Evolutionary conservation across 257 asterid species (phyloP), one percentile per base, ranked within the genome.

Genomic region (Solanum chiquidenum): DNA sequence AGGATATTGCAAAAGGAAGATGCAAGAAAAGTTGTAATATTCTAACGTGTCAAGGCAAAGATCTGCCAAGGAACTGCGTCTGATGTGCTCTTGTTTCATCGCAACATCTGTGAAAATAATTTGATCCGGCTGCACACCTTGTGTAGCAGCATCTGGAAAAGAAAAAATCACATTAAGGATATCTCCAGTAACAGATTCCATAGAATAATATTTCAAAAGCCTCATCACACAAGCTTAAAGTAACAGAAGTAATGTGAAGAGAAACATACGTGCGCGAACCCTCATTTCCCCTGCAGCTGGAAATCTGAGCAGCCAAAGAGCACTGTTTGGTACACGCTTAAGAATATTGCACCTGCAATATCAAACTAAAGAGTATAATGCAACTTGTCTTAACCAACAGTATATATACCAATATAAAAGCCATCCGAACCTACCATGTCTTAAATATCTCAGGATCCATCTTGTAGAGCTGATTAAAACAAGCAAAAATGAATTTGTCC

Each of bases 401-500:
- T 52, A 46, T 46, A 44, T 73, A 33, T 46, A 44, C 55, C 52
- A 84, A 62, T 31, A 80, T 18, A 52, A 49, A 77, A 49, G 14
- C 33, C 75, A 83, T 79, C 73, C 35, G 40, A 62, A 29, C 86
- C 60, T 96, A 97, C 99, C 99, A 97, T 86, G 98, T 95, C 0
- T 86, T 88, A 86, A 96, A 93, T 87, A 97, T 95, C 87, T 96
- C 99, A 4, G 99, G 99, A 89, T 97, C 99, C 99, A 97, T 97
- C 98, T 97, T 97, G 94, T 97, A 97, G 86, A 97, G 99, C 89
- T 97, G 99, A 90, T 97, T 97, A 93, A 97, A 97, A 91, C 99
- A 97, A 90, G 98, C 99, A 91, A 97, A 97, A 85, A 97, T 92
- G 88, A 97, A 97, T 91, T 96, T 97, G 91, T 93, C 98, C 90